Base-by-base conservation (phyloP, 2,329 filamentous ascomycete genomes). In the Xylaria sp. region DNA sequence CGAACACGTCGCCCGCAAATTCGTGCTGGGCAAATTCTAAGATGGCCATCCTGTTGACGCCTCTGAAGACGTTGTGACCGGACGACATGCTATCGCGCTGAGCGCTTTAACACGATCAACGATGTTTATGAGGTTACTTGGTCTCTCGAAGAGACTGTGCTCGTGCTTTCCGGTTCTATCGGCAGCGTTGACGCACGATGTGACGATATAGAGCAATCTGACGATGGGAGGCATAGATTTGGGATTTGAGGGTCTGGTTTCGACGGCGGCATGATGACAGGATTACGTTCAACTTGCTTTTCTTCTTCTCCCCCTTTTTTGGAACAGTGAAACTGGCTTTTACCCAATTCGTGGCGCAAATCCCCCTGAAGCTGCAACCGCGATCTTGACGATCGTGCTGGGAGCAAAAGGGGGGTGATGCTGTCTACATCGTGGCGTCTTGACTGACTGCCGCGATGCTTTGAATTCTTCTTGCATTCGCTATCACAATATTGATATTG, bases 21-120 rank as follows among this genome's bases (percentile, higher is more conserved):
- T 67, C 56, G 73, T 74, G 59, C 66, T 74, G 35, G 71, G 73
- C 65, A 68, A 72, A 59, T 65, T 70, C 47, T 73, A 70, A 70
- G 66, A 53, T 30, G 23, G 23, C 23, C 23, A 30, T 30, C 23
- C 4, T 30, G 23, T 30, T 30, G 23, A 5, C 16, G 16, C 16
- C 16, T 16, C 16, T 16, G 16, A 16, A 16, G 16, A 16, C 23
- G 5, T 30, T 30, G 23, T 30, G 23, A 19, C 46, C 46, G 4
- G 16, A n/a, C 7, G n/a, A n/a, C 46, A 16, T 46, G 16, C 3
- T 30, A 30, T 55, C 60, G 68, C 69, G 67, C 67, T 70, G 68
- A 63, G 70, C 69, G 68, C 66, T 65, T 59, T 59, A 56, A 61
- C n/a, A 64, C 63, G 59, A 70, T 63, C 64, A 71, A 65, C 58